These are phyloP conservation scores for Dictyostelium intermedium DNA, from an alignment of 78 protist genomes.

Conservation along the genomic window DNA sequence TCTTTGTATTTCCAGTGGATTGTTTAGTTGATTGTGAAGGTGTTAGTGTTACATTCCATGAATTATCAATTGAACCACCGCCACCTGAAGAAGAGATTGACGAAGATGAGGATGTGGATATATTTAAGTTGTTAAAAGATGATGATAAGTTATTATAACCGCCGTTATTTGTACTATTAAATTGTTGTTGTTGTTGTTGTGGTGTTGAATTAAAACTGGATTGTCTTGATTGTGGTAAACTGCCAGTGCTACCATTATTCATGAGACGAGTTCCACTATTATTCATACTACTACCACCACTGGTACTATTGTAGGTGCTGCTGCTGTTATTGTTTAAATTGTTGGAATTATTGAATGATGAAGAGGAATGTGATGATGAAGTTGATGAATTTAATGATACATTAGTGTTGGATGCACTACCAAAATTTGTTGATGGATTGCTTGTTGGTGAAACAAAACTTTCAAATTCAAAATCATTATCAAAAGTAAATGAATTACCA, in stretches of 20 bases:
- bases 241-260: background rate
- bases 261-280: background rate
- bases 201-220: background rate
- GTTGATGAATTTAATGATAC: slow-evolving; percentile 11
- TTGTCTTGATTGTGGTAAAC: background rate
- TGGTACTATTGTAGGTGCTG: background rate
- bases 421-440: background rate
- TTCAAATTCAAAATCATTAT: background rate
- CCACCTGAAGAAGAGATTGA: background rate
- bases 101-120: background rate
- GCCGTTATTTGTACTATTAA: background rate
- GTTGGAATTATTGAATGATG: background rate
- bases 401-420: background rate
- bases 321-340: background rate
- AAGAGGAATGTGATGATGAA: background rate
- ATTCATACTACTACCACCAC: background rate
- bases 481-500: background rate
- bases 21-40: background rate
- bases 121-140: background rate
- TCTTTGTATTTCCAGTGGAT: background rate
- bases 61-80: background rate
- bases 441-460: slow-evolving; percentile 20
- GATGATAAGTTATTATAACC: background rate
- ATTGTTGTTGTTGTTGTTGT: background rate
- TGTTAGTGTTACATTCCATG: background rate